Base-by-base conservation (phyloP, 306 rosid species). In the Lablab purpureus region DNA sequence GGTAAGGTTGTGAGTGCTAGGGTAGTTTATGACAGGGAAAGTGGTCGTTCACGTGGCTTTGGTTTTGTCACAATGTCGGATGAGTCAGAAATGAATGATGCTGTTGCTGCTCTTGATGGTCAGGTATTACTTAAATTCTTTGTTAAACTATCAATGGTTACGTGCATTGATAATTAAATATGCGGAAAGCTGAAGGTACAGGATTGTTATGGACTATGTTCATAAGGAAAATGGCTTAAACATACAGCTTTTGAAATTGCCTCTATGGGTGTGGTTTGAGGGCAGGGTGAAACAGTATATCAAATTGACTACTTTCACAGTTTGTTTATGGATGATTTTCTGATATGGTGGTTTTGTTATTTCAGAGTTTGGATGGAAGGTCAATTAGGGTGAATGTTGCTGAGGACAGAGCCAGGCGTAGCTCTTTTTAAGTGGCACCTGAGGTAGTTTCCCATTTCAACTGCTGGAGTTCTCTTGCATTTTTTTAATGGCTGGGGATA, bases 31-130 rank as follows among this genome's bases (percentile, higher is more conserved):
- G 98, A 96, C 82, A 87, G 99, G 81, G 99, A 96, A 34, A 89
- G 87, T 37, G 94, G 98, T 47, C 94, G 98, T 51, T 93, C 99
- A 7, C 99, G 99, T 79, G 99, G 99, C 73, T 96, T 96, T 87
- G 99, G 98, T 78, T 96, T 96, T 81, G 99, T 96, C 37, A 90
- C 92, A 52, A 81, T 93, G 88, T 75, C 94, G 18, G 82, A 85
- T 32, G 99, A 96, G 70, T 73, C 81, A 10, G 99, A 83, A 81
- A 84, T 91, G 99, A 92, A 90, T 68, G 97, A 89, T 78, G 99
- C 99, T 73, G 87, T 96, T 79, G 94, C 92, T 79, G 99, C 98
- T 59, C 90, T 93, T 25, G 97, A 96, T 80, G 99, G 99, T 63
- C 97, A 96, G 99, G 99, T 96, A 96, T 70, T 41, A 21, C 79